These are phyloP conservation scores for Turritis glabra DNA, from an alignment of 345 rosid species.

Conservation along the genomic window DNA sequence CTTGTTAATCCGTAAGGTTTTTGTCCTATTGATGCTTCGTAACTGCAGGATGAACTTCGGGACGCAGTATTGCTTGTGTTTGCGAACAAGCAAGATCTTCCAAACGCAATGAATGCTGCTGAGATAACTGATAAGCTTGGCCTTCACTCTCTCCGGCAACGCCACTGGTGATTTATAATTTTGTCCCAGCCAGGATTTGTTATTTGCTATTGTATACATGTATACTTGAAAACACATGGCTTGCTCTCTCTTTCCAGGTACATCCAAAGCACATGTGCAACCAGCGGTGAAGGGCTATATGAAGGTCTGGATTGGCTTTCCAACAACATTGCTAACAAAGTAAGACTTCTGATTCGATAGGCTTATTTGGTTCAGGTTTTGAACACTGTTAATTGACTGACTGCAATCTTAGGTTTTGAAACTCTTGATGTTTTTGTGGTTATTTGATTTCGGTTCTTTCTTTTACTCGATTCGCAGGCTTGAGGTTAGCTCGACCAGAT, in stretches of 20 bases:
- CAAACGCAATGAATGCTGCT: slow-evolving; percentile 73
- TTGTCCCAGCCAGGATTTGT: not conserved
- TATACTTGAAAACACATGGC: not conserved
- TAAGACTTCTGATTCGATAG: slow-evolving; percentile 22
- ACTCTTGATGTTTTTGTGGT: not conserved
- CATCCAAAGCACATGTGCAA: slow-evolving; percentile 41
- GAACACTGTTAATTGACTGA: not conserved
- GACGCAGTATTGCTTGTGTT: slow-evolving; percentile 65
- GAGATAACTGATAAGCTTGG: slow-evolving; percentile 74
- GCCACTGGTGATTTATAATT: slow-evolving; percentile 50
- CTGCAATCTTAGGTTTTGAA: not conserved
- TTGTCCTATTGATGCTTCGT: slow-evolving; percentile 5
- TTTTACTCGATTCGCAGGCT: slow-evolving; percentile 24
- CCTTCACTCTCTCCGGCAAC: slow-evolving; percentile 65
- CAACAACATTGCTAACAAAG: slow-evolving; percentile 44
- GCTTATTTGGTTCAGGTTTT: not conserved
- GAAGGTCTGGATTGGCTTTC: slow-evolving; percentile 46
- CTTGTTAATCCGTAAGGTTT: not conserved
- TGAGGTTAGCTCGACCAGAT: slow-evolving; percentile 20
- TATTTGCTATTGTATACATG: not conserved
- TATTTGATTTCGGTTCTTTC: not conserved
- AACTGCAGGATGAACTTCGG: slow-evolving; percentile 56
- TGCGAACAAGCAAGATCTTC: slow-evolving; percentile 78
- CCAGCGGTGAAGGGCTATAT: slow-evolving; percentile 40
- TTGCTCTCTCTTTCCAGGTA: slow-evolving; percentile 23